Conservation (phyloP, 140 eudicot species). For the Senecio squalidus region DNA sequence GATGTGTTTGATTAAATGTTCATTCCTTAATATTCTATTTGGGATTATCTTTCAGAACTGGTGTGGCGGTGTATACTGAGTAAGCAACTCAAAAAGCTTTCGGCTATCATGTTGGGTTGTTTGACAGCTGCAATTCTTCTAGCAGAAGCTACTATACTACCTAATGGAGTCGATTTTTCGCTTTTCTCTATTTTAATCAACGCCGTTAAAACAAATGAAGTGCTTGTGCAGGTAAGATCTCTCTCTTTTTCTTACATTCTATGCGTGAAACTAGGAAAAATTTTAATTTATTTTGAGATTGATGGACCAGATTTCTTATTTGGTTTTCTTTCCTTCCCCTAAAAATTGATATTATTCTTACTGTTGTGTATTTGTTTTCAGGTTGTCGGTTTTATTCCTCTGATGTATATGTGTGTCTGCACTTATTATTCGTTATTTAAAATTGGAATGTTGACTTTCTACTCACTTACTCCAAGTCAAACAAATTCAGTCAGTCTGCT, state of each 20-base stretch:
- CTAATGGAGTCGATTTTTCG: constrained; percentile 75
- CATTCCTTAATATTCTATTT: neutral
- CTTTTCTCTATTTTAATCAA: constrained; percentile 71
- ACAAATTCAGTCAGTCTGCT: constrained; percentile 89
- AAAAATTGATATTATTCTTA: neutral
- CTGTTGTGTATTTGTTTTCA: constrained; percentile 21
- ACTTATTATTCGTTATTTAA: constrained; percentile 84
- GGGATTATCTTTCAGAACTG: constrained; percentile 43
- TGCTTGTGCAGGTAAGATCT: constrained; percentile 68
- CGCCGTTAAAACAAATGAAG: constrained; percentile 42
- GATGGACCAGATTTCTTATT: neutral
- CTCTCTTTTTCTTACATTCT: neutral
- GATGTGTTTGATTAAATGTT: neutral
- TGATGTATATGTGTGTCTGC: constrained; percentile 86
- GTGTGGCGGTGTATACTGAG: constrained; percentile 72
- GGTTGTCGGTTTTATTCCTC: constrained; percentile 73
- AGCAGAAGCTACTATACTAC: constrained; percentile 87
- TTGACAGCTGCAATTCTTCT: constrained; percentile 85
- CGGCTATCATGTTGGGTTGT: constrained; percentile 69
- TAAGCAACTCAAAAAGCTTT: constrained; percentile 61
- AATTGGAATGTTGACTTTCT: constrained; percentile 78
- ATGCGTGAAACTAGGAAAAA: too few species aligned
- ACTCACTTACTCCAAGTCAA: constrained; percentile 83
- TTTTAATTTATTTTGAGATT: too few species aligned
- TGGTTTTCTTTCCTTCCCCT: neutral